phyloP scores from a whole-genome alignment of 106 monocot genomes.

The Vanilla planifolia region DNA sequence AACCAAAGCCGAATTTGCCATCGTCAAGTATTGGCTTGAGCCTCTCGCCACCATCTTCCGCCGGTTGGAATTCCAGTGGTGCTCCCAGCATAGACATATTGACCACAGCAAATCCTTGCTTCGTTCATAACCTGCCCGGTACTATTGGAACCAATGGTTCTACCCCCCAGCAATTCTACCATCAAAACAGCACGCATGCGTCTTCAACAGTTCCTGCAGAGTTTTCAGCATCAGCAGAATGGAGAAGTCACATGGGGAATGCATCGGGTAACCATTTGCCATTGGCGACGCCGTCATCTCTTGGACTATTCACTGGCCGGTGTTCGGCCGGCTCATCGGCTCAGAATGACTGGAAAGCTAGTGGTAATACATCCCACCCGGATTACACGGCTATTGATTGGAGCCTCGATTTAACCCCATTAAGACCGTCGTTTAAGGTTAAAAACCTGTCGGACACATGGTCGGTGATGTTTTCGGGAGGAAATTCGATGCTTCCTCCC shows the following conservation, averaged over 20 bases:
- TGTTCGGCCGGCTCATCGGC: conserved; percentile 25
- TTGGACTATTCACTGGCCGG: conserved; percentile 56
- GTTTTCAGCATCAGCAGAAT: conserved; percentile 10
- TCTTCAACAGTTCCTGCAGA: conserved; percentile 20
- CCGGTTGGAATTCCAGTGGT: conserved; percentile 32
- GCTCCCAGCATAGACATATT: conserved; percentile 14
- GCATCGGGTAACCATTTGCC: not conserved
- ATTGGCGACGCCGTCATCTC: conserved; percentile 19
- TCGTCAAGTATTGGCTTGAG: conserved; percentile 13
- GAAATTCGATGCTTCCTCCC: conserved; percentile 5
- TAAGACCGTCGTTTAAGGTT: conserved; percentile 8
- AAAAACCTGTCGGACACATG: conserved; percentile 19
- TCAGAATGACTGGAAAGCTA: conserved; percentile 45
- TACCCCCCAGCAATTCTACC: conserved; percentile 24
- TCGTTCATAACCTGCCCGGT: conserved; percentile 1
- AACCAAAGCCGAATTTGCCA: conserved; percentile 35
- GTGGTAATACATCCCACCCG: conserved; percentile 17
- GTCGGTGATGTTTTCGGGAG: conserved; percentile 5
- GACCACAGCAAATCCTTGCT: conserved; percentile 19
- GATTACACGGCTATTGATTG: conserved; percentile 89
- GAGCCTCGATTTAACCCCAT: conserved; percentile 46
- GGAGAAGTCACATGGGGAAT: conserved; percentile 26
- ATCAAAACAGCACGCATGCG: conserved; percentile 23
- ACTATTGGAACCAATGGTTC: conserved; percentile 10
- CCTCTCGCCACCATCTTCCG: conserved; percentile 23